phyloP scores from a whole-genome alignment of 1,139 yeast genomes.

The Hansenula lynferdii region DNA sequence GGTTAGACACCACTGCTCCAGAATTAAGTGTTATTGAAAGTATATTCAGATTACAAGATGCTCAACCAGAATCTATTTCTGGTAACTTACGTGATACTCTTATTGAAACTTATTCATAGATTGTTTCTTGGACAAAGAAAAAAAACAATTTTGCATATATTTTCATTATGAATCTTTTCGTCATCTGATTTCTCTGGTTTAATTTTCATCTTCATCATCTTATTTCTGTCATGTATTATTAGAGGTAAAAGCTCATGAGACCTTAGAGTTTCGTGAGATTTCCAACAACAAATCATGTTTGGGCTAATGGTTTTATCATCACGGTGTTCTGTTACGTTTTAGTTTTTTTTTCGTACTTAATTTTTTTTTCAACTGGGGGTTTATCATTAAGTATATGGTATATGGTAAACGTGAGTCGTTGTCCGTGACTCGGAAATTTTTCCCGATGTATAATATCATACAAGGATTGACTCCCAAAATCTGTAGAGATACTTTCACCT shows the following conservation, averaged over 20 bases:
- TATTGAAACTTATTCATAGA: slow-evolving; percentile 76
- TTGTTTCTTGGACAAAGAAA: too few relatives aligned
- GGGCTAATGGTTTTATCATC: slow-evolving; percentile 2
- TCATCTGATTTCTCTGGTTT: neutral
- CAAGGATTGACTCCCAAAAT: too few relatives aligned
- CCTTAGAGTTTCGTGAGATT: too few relatives aligned
- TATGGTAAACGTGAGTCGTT: too few relatives aligned
- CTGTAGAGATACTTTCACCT: too few relatives aligned
- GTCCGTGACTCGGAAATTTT: too few relatives aligned
- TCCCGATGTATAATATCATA: too few relatives aligned
- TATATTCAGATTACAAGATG: slow-evolving; percentile 88
- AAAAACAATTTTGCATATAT: neutral
- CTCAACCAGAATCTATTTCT: slow-evolving; percentile 78
- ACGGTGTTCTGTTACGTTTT: neutral
- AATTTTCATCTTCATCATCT: neutral
- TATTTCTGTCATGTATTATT: slow-evolving; percentile 3
- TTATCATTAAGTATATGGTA: too few relatives aligned
- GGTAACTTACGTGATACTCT: slow-evolving; percentile 86
- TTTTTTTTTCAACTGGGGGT: too few relatives aligned
- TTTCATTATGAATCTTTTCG: too few relatives aligned
- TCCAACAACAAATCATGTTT: neutral
- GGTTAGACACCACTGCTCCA: slow-evolving; percentile 97
- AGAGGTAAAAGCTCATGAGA: neutral
- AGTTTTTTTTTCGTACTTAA: neutral
- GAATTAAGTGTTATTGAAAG: slow-evolving; percentile 96